A percentile compares a stretch with the other conserved stretches of the same genome.
Conservation (phyloP, 768 basidiomycete genomes). For the Ramaria rubella region DNA sequence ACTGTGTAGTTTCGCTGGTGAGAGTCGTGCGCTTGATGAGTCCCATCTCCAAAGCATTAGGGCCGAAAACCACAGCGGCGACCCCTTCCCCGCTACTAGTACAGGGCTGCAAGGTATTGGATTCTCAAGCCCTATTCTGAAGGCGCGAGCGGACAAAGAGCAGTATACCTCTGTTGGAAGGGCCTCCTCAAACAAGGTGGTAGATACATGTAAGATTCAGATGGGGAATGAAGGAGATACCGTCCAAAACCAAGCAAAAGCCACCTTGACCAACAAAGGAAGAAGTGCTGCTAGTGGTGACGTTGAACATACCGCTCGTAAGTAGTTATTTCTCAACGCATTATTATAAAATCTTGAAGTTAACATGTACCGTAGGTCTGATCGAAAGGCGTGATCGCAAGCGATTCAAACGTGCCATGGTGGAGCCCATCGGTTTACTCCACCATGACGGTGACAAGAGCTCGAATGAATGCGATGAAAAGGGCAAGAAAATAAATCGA, state of each 20-base stretch:
- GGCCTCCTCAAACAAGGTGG: background rate
- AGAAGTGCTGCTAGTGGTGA: constrained; percentile 16
- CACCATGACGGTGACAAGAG: background rate
- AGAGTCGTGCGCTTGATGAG: background rate
- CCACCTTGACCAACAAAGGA: background rate
- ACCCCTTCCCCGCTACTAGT: background rate
- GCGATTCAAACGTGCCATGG: constrained; percentile 48
- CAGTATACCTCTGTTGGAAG: background rate
- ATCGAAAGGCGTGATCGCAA: constrained; percentile 60
- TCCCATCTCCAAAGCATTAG: background rate
- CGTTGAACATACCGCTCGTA: constrained; percentile 32
- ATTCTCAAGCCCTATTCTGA: constrained; percentile 52
- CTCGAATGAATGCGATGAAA: constrained; percentile 11
- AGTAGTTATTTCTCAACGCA: constrained; percentile 13
- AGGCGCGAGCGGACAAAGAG: constrained; percentile 34
- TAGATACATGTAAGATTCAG: too few relatives aligned
- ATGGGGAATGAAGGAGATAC: too few relatives aligned
- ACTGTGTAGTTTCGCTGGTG: background rate
- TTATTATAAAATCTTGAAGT: background rate
- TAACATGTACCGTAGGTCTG: constrained; percentile 41
- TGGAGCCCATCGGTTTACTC: constrained; percentile 6
- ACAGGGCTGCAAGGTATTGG: constrained; percentile 20
- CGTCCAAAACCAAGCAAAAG: too few relatives aligned
- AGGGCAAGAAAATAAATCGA: background rate
- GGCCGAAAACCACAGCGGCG: background rate